Conservation (phyloP, 202 grass and related monocot species). For the Miscanthus sacchariflorus region DNA sequence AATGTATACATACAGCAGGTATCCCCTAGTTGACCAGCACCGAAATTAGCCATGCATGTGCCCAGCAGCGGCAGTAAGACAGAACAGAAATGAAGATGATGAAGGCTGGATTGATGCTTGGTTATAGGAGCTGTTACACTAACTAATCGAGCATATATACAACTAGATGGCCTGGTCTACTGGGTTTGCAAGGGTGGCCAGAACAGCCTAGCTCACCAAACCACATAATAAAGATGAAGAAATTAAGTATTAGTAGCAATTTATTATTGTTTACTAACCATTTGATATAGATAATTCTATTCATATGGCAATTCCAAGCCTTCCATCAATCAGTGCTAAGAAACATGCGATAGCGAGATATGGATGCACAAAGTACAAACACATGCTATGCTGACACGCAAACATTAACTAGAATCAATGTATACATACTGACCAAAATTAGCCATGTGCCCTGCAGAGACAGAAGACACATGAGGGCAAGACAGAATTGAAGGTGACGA, state of each 20-base stretch:
- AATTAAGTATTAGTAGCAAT: too few species aligned
- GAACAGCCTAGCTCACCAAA: not conserved
- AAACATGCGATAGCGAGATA: too few species aligned
- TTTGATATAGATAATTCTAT: too few species aligned
- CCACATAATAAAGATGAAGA: too few species aligned
- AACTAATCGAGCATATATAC: not conserved
- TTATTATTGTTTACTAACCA: too few species aligned
- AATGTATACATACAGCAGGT: not conserved
- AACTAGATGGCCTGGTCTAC: not conserved
- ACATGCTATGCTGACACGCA: not conserved
- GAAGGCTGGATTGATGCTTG: not conserved
- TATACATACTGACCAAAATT: conserved; percentile 1
- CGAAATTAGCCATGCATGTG: not conserved
- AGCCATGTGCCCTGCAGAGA: not conserved
- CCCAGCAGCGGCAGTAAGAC: not conserved
- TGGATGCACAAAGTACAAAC: too few species aligned
- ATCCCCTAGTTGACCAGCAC: not conserved
- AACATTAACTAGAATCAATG: not conserved
- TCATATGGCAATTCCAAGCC: too few species aligned
- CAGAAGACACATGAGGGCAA: not conserved
- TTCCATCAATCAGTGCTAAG: too few species aligned
- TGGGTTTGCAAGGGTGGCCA: too few species aligned
- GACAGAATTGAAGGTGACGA: not conserved
- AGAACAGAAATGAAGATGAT: not conserved
- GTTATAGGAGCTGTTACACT: not conserved